Conservation (phyloP, 805 yeast species). For the Hanseniaspora clermontiae region DNA sequence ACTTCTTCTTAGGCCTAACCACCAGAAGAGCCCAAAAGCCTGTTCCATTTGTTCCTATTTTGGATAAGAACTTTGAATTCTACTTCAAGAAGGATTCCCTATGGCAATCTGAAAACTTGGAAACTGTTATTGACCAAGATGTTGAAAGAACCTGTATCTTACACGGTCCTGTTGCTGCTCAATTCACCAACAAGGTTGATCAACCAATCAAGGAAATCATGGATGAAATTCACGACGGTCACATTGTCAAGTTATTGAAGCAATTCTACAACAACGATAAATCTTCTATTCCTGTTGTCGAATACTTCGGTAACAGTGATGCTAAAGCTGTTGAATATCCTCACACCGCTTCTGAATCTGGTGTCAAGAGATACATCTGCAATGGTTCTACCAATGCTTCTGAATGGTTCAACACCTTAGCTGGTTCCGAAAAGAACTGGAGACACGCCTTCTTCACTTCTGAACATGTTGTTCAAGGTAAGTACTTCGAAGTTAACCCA, state of each 20-base stretch:
- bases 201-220: constrained; percentile 87
- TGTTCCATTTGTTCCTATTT: constrained; percentile 91
- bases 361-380: constrained; percentile 31
- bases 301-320: constrained; percentile 67
- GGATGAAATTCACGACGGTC: constrained; percentile 84
- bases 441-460: constrained; percentile 78
- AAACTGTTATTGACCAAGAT: constrained; percentile 89
- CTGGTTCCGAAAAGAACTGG: constrained; percentile 75
- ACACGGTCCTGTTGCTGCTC: constrained; percentile 98
- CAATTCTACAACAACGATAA: constrained; percentile 62
- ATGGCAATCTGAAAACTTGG: constrained; percentile 97
- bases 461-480: constrained; percentile 72
- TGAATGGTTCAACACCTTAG: constrained; percentile 67
- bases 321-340: constrained; percentile 32
- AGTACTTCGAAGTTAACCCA: constrained; percentile 67
- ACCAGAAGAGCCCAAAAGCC: constrained; percentile 85
- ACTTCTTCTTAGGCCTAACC: constrained; percentile 75
- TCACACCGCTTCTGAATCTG: constrained; percentile 21
- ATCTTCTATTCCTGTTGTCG: constrained; percentile 70
- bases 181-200: constrained; percentile 69
- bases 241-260: constrained; percentile 52
- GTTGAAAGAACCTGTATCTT: constrained; percentile 98
- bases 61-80: constrained; percentile 86
- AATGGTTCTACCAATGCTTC: constrained; percentile 27
- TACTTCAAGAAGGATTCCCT: constrained; percentile 97